These are phyloP conservation scores for Martensiomyces pterosporus DNA, from an alignment of 192 early-diverging fungal genomes.

Conservation along the genomic window DNA sequence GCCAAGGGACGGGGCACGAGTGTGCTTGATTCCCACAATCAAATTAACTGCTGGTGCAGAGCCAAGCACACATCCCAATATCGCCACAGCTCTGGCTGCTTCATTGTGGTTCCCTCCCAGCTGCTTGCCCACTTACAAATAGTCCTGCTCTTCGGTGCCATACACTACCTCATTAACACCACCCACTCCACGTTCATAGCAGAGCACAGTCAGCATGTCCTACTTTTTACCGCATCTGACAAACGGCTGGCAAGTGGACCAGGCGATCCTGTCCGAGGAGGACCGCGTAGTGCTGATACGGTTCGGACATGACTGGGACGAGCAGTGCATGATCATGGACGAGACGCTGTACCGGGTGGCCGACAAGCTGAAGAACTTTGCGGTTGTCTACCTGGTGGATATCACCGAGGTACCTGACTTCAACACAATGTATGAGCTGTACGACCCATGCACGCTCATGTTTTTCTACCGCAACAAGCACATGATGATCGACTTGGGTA, in stretches of 20 bases:
- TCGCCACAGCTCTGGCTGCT: too few relatives aligned
- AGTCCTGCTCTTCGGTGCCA: too few relatives aligned
- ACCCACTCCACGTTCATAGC: too few relatives aligned
- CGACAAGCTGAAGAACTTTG: conserved; percentile 98
- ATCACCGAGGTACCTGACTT: conserved; percentile 93
- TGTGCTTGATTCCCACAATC: too few relatives aligned
- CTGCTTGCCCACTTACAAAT: too few relatives aligned
- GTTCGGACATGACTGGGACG: conserved; percentile 97
- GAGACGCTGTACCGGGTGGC: conserved; percentile 89
- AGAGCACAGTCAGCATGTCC: too few relatives aligned
- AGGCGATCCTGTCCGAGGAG: conserved; percentile 96
- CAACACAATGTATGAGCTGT: conserved; percentile 97
- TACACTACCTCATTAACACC: too few relatives aligned
- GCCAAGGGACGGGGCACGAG: too few relatives aligned
- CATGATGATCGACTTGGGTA: conserved; percentile 98
- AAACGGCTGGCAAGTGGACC: conserved; percentile 95
- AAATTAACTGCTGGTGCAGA: too few relatives aligned
- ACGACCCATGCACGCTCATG: conserved; percentile 98
- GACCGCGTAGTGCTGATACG: conserved; percentile 95
- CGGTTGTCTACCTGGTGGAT: conserved; percentile 94
- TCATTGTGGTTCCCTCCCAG: too few relatives aligned
- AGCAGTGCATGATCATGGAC: conserved; percentile 97
- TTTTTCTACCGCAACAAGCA: conserved; percentile 96
- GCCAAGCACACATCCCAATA: too few relatives aligned
- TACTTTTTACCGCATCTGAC: conserved; percentile 44